A percentile compares a stretch with the other conserved stretches of the same genome.
Evolutionary conservation across 768 basidiomycete genomes (phyloP).

Genomic region (Hypholoma sublateritium): DNA sequence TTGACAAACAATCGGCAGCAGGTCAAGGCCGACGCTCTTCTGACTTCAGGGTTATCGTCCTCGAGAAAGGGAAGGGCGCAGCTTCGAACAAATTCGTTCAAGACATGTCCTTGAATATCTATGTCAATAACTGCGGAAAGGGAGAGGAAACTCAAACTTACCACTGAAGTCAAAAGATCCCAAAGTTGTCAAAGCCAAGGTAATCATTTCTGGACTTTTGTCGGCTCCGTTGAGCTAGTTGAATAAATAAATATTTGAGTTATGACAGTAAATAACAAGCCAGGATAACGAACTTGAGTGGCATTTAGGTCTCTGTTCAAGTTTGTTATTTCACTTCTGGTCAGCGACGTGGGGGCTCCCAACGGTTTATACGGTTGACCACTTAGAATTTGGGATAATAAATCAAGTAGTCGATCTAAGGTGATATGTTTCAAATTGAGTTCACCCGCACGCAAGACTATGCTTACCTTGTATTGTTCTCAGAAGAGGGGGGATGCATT

Average conservation of each 20-base stretch:
- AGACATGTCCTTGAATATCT: slow-evolving; percentile 66
- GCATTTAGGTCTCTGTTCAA: slow-evolving; percentile 52
- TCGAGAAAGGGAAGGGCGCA: slow-evolving; percentile 93
- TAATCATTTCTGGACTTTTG: slow-evolving; percentile 68
- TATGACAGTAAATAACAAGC: background rate
- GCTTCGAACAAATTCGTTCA: slow-evolving; percentile 94
- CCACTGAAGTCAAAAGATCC: slow-evolving; percentile 95
- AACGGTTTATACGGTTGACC: slow-evolving; percentile 87
- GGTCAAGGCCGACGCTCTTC: slow-evolving; percentile 86
- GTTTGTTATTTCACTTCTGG: slow-evolving; percentile 49
- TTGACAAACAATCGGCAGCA: slow-evolving; percentile 90
- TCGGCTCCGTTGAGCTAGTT: slow-evolving; percentile 44
- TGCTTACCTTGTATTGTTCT: slow-evolving; percentile 85
- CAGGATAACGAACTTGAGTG: slow-evolving; percentile 37
- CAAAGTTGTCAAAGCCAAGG: slow-evolving; percentile 82
- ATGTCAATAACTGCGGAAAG: background rate
- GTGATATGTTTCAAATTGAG: background rate
- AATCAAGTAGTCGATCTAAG: slow-evolving; percentile 85
- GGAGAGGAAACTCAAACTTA: slow-evolving; percentile 25
- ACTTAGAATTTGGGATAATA: slow-evolving; percentile 76
- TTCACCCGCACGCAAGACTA: background rate
- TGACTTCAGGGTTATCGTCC: slow-evolving; percentile 84
- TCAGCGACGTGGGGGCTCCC: slow-evolving; percentile 73
- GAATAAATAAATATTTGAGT: background rate
- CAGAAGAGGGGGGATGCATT: slow-evolving; percentile 85